A percentile compares a stretch with the other conserved stretches of the same genome.
Evolutionary conservation across 2,329 filamentous ascomycete species (phyloP).

Genomic region (Xylaria sp.): DNA sequence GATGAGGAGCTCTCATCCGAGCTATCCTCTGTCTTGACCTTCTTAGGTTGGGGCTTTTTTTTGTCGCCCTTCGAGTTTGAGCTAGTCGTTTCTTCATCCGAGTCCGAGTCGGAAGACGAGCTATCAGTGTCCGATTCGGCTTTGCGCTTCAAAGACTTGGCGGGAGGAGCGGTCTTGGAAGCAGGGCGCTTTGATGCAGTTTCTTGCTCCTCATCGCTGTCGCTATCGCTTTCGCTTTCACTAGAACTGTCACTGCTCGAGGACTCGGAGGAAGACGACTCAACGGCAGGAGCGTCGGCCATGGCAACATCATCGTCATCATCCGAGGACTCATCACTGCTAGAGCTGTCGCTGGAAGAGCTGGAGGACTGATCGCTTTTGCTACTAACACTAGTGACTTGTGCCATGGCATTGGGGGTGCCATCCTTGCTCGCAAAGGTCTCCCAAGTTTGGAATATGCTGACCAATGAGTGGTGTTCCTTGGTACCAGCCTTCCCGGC

Average conservation of each 20-base stretch:
- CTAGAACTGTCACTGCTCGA: constrained; percentile 50
- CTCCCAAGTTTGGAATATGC: constrained; percentile 64
- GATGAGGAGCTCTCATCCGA: constrained; percentile 52
- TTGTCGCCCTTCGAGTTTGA: constrained; percentile 54
- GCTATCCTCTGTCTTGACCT: constrained; percentile 53
- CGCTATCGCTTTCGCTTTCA: constrained; percentile 50
- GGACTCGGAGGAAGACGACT: constrained; percentile 43
- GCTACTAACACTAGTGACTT: constrained; percentile 44
- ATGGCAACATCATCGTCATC: constrained; percentile 57
- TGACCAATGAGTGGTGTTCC: constrained; percentile 56
- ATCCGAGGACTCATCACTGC: constrained; percentile 46
- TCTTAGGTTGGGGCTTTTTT: constrained; percentile 58
- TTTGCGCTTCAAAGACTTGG: constrained; percentile 63
- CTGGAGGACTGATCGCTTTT: constrained; percentile 48
- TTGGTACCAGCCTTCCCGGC: constrained; percentile 44
- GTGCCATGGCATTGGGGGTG: constrained; percentile 43
- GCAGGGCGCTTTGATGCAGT: constrained; percentile 37
- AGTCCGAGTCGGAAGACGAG: constrained; percentile 51
- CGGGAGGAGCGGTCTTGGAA: constrained; percentile 45
- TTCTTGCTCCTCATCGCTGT: constrained; percentile 48
- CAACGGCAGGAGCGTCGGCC: constrained; percentile 54
- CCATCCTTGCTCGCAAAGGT: constrained; percentile 50
- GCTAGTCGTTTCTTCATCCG: constrained; percentile 50
- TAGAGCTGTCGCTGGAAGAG: constrained; percentile 45
- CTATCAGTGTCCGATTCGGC: constrained; percentile 55